These are phyloP conservation scores for Dryadomyces quercivorus DNA, from an alignment of 2,329 filamentous ascomycete genomes.

Conservation along the genomic window DNA sequence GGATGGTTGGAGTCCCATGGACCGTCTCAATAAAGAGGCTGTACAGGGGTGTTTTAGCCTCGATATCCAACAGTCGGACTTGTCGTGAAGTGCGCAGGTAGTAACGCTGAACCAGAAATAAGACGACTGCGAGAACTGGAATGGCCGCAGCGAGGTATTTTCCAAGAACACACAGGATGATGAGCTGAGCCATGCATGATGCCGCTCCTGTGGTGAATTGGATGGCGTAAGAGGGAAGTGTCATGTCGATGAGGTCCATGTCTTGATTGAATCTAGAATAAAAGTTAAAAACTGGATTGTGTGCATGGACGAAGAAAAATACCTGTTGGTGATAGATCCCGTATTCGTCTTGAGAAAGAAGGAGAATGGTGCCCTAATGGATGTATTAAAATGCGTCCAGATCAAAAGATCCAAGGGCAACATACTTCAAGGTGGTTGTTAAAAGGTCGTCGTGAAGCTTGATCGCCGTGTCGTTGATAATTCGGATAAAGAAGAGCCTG, in stretches of 20 bases:
- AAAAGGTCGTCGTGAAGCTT: not conserved
- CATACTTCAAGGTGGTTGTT: not conserved
- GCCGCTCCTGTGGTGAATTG: not conserved
- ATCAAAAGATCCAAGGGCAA: too few species aligned
- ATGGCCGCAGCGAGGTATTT: conserved; percentile 33
- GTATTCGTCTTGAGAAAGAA: not conserved
- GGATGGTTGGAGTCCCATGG: conserved; percentile 33
- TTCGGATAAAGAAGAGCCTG: not conserved
- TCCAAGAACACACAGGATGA: conserved; percentile 20
- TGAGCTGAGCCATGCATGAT: not conserved
- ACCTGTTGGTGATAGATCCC: not conserved
- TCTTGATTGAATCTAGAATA: not conserved
- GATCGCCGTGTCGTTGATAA: not conserved
- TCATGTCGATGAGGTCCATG: conserved; percentile 1
- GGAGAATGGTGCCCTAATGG: not conserved
- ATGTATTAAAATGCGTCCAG: not conserved
- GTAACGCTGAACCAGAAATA: conserved; percentile 38
- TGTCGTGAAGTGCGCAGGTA: conserved; percentile 47
- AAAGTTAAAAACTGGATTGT: too few species aligned
- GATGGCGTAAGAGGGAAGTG: not conserved
- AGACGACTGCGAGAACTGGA: conserved; percentile 28
- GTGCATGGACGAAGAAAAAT: too few species aligned
- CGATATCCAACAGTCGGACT: conserved; percentile 43
- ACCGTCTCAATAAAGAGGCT: conserved; percentile 32
- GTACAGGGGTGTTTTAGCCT: conserved; percentile 42